phyloP scores from a whole-genome alignment of 805 yeast genomes.

The Wickerhamomyces strasburgensis region DNA sequence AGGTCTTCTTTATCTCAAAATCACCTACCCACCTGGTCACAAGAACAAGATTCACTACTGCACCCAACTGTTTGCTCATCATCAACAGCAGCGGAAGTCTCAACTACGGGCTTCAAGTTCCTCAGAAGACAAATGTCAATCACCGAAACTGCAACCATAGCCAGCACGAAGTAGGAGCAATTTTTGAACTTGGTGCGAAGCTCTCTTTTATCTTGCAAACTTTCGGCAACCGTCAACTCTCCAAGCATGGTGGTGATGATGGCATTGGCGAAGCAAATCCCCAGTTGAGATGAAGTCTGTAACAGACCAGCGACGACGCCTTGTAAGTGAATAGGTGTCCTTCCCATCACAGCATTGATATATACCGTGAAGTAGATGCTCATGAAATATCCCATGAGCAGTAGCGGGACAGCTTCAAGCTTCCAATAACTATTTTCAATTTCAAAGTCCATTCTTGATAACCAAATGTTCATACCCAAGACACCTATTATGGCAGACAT shows the following conservation, averaged over 20 bases:
- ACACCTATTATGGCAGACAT: constrained; percentile 1
- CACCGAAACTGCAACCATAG: background rate
- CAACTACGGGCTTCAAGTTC: background rate
- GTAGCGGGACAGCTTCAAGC: constrained; percentile 22
- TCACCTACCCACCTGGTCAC: too few species aligned
- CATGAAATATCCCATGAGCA: constrained; percentile 22
- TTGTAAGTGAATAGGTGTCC: constrained; percentile 34
- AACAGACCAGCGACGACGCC: constrained; percentile 36
- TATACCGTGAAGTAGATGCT: constrained; percentile 32
- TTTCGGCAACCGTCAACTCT: background rate
- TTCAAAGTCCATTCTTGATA: constrained; percentile 18
- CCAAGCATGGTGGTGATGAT: background rate
- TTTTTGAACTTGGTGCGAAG: background rate
- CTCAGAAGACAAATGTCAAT: background rate
- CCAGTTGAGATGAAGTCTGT: constrained; percentile 26
- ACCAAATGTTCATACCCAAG: constrained; percentile 11
- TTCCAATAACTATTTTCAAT: constrained; percentile 26
- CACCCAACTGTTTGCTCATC: too few species aligned
- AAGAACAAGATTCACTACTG: too few species aligned
- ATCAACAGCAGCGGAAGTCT: too few species aligned
- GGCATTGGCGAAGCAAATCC: background rate
- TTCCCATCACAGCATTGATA: constrained; percentile 26
- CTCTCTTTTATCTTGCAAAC: background rate
- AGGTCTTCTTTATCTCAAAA: too few species aligned
- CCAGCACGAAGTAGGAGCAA: background rate